Percentiles rank a stretch among this genome's conserved stretches.
phyloP scores from a whole-genome alignment of 441 rosid genomes.

The Syzygium malaccense region DNA sequence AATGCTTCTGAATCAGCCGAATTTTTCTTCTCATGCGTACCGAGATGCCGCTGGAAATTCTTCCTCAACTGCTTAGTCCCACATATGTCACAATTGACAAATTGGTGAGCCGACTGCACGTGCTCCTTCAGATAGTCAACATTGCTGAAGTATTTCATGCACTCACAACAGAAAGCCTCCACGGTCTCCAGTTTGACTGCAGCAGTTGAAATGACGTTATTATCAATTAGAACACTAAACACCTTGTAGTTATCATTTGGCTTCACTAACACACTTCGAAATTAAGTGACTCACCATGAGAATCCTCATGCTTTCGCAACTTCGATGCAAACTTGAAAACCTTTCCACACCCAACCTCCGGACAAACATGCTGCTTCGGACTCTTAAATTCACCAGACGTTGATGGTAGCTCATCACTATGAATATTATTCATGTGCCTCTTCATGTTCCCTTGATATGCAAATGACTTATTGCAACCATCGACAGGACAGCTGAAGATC shows the following conservation, averaged over 20 bases:
- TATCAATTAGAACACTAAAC: neutral
- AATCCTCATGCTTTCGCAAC: slow-evolving; percentile 52
- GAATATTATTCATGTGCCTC: slow-evolving; percentile 49
- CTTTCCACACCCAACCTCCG: slow-evolving; percentile 73
- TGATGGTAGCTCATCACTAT: slow-evolving; percentile 15
- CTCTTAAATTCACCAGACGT: neutral
- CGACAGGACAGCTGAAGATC: slow-evolving; percentile 53
- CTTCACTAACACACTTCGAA: neutral
- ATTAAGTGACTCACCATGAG: slow-evolving; percentile 46
- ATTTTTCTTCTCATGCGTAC: slow-evolving; percentile 37
- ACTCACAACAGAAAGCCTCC: slow-evolving; percentile 74
- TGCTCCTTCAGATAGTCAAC: slow-evolving; percentile 63
- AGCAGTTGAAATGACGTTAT: neutral
- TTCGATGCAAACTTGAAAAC: slow-evolving; percentile 54
- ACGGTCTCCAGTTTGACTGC: slow-evolving; percentile 60
- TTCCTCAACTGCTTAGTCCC: slow-evolving; percentile 55
- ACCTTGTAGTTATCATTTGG: neutral
- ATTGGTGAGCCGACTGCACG: slow-evolving; percentile 45
- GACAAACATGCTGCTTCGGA: slow-evolving; percentile 39
- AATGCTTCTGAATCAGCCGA: slow-evolving; percentile 26
- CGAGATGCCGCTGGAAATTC: slow-evolving; percentile 70
- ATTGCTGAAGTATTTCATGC: slow-evolving; percentile 71
- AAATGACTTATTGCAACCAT: slow-evolving; percentile 49
- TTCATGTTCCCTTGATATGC: slow-evolving; percentile 41
- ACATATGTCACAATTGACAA: slow-evolving; percentile 52